phyloP scores from a whole-genome alignment of 2,329 filamentous ascomycete species.

The Metarhizium sp. region DNA sequence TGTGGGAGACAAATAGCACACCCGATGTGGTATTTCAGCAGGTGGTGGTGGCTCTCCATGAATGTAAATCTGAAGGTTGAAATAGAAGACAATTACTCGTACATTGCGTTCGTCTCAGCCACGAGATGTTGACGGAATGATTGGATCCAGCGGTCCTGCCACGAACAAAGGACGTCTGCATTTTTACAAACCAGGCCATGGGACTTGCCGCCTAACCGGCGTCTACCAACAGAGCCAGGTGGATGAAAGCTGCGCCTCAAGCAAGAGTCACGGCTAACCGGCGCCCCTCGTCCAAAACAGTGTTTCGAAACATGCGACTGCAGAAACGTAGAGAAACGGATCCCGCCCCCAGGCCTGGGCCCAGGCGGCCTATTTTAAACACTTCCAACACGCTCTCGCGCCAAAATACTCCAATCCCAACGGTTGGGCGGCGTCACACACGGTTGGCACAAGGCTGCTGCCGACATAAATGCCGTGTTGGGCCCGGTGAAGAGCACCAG shows the following conservation, averaged over 20 bases:
- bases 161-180: too few relatives aligned
- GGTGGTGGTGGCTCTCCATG: not conserved
- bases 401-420: not conserved
- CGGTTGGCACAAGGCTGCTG: not conserved
- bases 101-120: too few relatives aligned
- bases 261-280: too few relatives aligned
- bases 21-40: not conserved
- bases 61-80: not conserved
- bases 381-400: not conserved
- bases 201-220: too few relatives aligned
- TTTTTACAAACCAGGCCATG: too few relatives aligned
- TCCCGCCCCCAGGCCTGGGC: too few relatives aligned
- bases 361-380: not conserved
- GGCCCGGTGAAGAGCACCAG: not conserved
- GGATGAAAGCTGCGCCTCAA: too few relatives aligned
- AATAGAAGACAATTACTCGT: slow-evolving; percentile 1
- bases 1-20: not conserved
- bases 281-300: not conserved
- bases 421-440: not conserved
- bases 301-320: slow-evolving; percentile 2
- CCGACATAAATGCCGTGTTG: not conserved
- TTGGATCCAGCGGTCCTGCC: too few relatives aligned
- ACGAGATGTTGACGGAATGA: too few relatives aligned
- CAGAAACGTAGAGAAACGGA: slow-evolving; percentile 24
- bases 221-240: too few relatives aligned